Evolutionary conservation across 1,139 yeast genomes (phyloP).

Genomic region (Hemisphaericaspora lyxosophila): DNA sequence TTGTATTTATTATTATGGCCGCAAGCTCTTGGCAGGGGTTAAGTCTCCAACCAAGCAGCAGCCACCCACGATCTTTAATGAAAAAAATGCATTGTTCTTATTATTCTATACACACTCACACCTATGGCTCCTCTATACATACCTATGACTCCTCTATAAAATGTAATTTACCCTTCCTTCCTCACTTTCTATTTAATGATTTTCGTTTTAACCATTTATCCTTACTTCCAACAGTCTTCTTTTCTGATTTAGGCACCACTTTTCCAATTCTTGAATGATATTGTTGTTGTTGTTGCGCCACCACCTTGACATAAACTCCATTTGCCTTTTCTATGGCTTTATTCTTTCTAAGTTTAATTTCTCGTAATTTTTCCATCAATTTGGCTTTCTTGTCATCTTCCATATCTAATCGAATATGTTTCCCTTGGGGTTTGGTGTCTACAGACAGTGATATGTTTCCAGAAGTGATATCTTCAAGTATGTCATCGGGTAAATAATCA

Average conservation of each 20-base stretch:
- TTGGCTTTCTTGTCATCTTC: slow-evolving; percentile 25
- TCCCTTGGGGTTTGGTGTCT: slow-evolving; percentile 15
- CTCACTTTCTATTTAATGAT: slow-evolving; percentile 41
- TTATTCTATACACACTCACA: too few relatives aligned
- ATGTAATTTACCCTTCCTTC: background rate
- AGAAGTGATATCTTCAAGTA: slow-evolving; percentile 6
- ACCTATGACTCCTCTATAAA: too few relatives aligned
- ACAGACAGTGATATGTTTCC: background rate
- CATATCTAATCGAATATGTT: slow-evolving; percentile 39
- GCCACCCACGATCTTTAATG: too few relatives aligned
- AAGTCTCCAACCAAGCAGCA: too few relatives aligned
- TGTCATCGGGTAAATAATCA: slow-evolving; percentile 51
- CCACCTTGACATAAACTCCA: slow-evolving; percentile 49
- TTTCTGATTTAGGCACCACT: slow-evolving; percentile 48
- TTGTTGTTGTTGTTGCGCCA: slow-evolving; percentile 18
- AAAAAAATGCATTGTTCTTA: too few relatives aligned
- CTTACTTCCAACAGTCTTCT: slow-evolving; percentile 40
- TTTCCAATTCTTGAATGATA: slow-evolving; percentile 16
- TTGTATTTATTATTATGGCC: too few relatives aligned
- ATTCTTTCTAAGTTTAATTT: slow-evolving; percentile 40
- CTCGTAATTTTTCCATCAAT: slow-evolving; percentile 18
- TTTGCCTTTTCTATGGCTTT: slow-evolving; percentile 54
- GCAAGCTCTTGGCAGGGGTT: too few relatives aligned
- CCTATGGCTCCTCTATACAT: too few relatives aligned
- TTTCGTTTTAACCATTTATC: slow-evolving; percentile 64